Base-by-base conservation (phyloP, 805 yeast genomes). In the Ascoidea rubescens region DNA sequence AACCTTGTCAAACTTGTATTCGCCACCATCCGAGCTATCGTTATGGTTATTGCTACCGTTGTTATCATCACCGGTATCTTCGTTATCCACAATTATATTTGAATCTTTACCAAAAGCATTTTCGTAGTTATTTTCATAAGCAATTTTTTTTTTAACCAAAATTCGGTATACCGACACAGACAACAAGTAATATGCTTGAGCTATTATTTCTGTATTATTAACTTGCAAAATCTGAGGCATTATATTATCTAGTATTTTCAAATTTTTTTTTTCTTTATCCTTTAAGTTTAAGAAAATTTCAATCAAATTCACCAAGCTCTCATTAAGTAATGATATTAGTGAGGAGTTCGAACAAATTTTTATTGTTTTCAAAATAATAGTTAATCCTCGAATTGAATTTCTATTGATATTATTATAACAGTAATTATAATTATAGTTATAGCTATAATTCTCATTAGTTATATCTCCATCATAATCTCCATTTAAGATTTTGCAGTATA, bases 361-460 rank as follows among this genome's bases (percentile, higher is more conserved):
- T 1, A 83, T 63, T 50, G 79, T 71, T 55, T 77, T 77, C 5
- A 77, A 60, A 0, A 80, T 58, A 17, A 73, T 59, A 0, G 83
- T 72, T 6, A 82, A 56, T 0, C 77, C 78, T 53, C 83, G 69
- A 7, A 73, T 62, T 12, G 79, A 75, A 4, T 37, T 49, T 21
- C 31, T n/a, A 31, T 33, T 12, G 16, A 47, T 17, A 16, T n/a
- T 21, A 21, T 21, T 21, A 21, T 21, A 21, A 21, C 28, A 21
- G 3, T 21, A 21, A 21, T 21, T 21, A 21, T 21, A 21, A 21
- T 21, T 21, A 3, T 21, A 21, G 3, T 21, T 21, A 3, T 21
- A 21, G 8, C 2, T 10, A 10, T 8, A 37, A 4, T 8, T 10
- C 4, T 37, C 43, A 10, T 37, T 37, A 10, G 43, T 14, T 10